These are phyloP conservation scores for Sphaerostilbella broomeana DNA, from an alignment of 2,329 filamentous ascomycete genomes.

Conservation along the genomic window DNA sequence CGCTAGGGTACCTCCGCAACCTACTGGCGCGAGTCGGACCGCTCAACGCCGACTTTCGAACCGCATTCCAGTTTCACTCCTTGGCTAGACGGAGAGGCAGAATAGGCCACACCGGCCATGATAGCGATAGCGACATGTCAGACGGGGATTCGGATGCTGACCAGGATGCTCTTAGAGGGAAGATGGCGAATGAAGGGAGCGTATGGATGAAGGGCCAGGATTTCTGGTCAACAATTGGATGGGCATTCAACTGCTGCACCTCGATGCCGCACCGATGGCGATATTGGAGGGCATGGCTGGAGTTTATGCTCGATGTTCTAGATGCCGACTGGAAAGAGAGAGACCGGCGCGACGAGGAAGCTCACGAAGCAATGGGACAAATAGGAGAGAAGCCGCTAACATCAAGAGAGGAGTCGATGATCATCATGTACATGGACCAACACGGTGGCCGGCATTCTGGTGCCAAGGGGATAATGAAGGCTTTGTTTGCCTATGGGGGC, in stretches of 20 bases:
- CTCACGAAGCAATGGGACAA: conserved; percentile 17
- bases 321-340: conserved; percentile 63
- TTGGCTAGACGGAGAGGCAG: conserved; percentile 25
- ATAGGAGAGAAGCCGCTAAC: conserved; percentile 20
- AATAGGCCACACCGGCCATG: conserved; percentile 31
- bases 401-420: conserved; percentile 47
- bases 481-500: conserved; percentile 60
- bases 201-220: conserved; percentile 73
- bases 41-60: conserved; percentile 59
- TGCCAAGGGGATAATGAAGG: conserved; percentile 53
- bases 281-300: conserved; percentile 74
- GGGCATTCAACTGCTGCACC: conserved; percentile 87
- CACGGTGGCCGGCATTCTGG: conserved; percentile 38
- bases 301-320: conserved; percentile 70
- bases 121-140: conserved; percentile 33
- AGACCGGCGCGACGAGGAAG: conserved; percentile 39
- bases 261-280: conserved; percentile 68
- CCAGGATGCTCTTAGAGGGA: conserved; percentile 47
- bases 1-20: conserved; percentile 64
- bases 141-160: conserved; percentile 39
- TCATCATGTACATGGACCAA: conserved; percentile 53
- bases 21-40: conserved; percentile 61
- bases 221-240: conserved; percentile 84
- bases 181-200: conserved; percentile 57
- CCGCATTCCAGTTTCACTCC: conserved; percentile 62